Conservation (phyloP, 2,329 filamentous ascomycete species). For the Leptographium radiaticola region DNA sequence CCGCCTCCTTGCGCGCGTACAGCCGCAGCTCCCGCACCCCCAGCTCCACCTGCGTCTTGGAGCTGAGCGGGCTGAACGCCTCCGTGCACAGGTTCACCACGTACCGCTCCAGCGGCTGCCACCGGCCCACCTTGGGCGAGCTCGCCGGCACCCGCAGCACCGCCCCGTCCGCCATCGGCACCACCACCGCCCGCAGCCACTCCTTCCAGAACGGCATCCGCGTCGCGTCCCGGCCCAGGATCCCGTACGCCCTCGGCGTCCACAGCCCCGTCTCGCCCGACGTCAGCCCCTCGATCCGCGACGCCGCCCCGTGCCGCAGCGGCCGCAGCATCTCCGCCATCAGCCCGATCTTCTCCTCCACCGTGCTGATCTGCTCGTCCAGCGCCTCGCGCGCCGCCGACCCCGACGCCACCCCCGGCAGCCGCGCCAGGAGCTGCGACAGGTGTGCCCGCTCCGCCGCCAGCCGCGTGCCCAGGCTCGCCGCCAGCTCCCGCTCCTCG, state of each 20-base stretch:
- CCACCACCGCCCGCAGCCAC: conserved; percentile 86
- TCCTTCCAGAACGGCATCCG: conserved; percentile 96
- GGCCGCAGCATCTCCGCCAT: conserved; percentile 95
- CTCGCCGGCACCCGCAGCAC: conserved; percentile 73
- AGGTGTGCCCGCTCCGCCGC: conserved; percentile 80
- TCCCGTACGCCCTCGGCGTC: conserved; percentile 87
- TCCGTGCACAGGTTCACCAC: conserved; percentile 95
- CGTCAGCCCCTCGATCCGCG: conserved; percentile 92
- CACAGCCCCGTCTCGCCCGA: conserved; percentile 92
- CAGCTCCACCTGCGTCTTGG: conserved; percentile 90
- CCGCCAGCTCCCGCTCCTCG: conserved; percentile 82
- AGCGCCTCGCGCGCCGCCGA: conserved; percentile 69
- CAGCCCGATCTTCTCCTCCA: conserved; percentile 91
- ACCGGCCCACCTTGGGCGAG: conserved; percentile 81
- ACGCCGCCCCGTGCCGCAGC: conserved; percentile 83
- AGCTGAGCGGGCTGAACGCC: conserved; percentile 80
- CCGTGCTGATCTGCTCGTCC: conserved; percentile 87
- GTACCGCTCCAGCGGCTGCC: conserved; percentile 93
- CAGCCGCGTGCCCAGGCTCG: conserved; percentile 77
- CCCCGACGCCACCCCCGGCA: conserved; percentile 70
- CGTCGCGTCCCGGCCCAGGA: conserved; percentile 71
- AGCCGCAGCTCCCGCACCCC: conserved; percentile 79
- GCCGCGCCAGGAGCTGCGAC: conserved; percentile 71
- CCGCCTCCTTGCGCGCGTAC: conserved; percentile 84
- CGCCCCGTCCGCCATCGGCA: conserved; percentile 85